These are phyloP conservation scores for Epichloe hybrida DNA, from an alignment of 2,329 filamentous ascomycete species.

Conservation along the genomic window DNA sequence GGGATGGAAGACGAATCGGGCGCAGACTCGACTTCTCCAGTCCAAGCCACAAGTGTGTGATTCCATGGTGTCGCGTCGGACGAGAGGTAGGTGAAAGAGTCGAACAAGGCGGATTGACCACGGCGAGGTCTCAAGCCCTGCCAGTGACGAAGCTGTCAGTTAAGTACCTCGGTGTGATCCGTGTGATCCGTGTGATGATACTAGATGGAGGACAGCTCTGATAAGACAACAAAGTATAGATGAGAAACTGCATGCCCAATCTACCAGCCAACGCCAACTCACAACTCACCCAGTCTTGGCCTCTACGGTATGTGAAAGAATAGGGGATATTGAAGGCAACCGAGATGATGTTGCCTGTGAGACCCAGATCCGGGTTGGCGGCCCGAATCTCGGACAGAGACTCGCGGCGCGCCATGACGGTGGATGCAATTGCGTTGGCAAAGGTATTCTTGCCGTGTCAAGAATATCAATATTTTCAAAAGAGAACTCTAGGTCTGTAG, in stretches of 20 bases:
- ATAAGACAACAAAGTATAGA: too few relatives aligned
- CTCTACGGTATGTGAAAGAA: slow-evolving; percentile 42
- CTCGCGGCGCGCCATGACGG: slow-evolving; percentile 29
- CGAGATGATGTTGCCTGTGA: slow-evolving; percentile 54
- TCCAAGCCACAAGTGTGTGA: slow-evolving; percentile 89
- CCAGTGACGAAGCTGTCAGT: background rate
- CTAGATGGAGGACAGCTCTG: too few relatives aligned
- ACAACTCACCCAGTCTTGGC: slow-evolving; percentile 49
- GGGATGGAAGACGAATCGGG: slow-evolving; percentile 29
- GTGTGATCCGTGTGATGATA: too few relatives aligned
- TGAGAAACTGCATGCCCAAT: background rate
- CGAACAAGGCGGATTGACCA: slow-evolving; percentile 83
- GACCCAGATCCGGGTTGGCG: slow-evolving; percentile 40
- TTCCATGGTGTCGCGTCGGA: slow-evolving; percentile 78
- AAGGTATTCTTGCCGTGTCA: background rate
- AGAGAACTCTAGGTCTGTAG: background rate
- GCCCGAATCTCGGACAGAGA: slow-evolving; percentile 42
- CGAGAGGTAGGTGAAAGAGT: slow-evolving; percentile 78
- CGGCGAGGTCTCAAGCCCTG: slow-evolving; percentile 65
- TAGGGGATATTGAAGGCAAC: slow-evolving; percentile 52
- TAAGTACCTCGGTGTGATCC: too few relatives aligned
- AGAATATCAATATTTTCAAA: background rate
- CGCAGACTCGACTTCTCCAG: slow-evolving; percentile 61
- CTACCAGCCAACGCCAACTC: slow-evolving; percentile 14
- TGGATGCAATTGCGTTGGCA: background rate